These are phyloP conservation scores for Tetraselmis striata DNA, from an alignment of 139 green algal genomes.

Conservation along the genomic window DNA sequence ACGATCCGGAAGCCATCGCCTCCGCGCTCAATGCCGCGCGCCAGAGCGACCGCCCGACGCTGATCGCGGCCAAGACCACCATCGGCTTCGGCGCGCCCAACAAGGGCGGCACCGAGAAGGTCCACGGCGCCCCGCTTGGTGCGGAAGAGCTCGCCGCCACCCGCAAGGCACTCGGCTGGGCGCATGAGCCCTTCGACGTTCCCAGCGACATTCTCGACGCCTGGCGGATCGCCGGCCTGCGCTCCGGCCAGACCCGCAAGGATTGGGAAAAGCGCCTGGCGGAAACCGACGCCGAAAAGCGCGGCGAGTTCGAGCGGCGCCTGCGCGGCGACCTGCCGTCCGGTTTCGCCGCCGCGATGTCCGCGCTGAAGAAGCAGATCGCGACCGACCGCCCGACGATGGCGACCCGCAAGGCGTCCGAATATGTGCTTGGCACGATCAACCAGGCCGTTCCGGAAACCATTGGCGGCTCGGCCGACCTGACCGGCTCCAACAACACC, in stretches of 20 bases:
- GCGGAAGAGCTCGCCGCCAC: constrained; percentile 87
- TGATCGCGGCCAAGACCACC: constrained; percentile 94
- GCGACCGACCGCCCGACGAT: constrained; percentile 85
- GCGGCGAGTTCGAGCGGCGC: constrained; percentile 73
- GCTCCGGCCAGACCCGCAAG: constrained; percentile 56
- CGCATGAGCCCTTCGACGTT: constrained; percentile 88
- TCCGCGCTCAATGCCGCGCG: constrained; percentile 73
- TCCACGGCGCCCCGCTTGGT: constrained; percentile 93
- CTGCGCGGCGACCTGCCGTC: constrained; percentile 68
- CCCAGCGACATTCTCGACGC: constrained; percentile 64
- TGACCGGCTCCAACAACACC: constrained; percentile 98
- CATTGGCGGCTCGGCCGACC: constrained; percentile 90
- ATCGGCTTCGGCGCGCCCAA: constrained; percentile 99
- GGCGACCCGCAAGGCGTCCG: constrained; percentile 91
- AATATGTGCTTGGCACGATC: constrained; percentile 94
- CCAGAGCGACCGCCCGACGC: constrained; percentile 90
- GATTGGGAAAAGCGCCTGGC: constrained; percentile 63
- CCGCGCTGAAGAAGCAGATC: constrained; percentile 75
- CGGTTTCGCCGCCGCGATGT: constrained; percentile 82
- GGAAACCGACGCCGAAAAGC: constrained; percentile 60
- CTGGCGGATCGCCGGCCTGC: constrained; percentile 24
- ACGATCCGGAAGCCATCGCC: constrained; percentile 89
- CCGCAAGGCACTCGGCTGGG: constrained; percentile 90
- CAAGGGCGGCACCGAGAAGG: constrained; percentile 94
- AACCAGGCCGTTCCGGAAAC: constrained; percentile 82